Evolutionary conservation across 2,329 filamentous ascomycete species (phyloP), one percentile per base, ranked within the genome.

Genomic region (Diaporthe capsici): DNA sequence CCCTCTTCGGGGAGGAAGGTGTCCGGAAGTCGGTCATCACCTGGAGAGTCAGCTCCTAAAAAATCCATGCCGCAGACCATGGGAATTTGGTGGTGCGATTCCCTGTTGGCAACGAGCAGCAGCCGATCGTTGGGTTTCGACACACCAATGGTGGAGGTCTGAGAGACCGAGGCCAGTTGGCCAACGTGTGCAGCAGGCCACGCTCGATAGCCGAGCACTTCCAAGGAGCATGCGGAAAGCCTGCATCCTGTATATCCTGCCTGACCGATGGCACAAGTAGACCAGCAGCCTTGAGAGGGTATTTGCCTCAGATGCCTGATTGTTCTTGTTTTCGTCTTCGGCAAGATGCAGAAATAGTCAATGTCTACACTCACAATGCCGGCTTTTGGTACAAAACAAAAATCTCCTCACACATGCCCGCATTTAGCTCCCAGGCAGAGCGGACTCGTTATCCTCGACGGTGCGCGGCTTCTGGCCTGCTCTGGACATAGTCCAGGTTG

Each of bases 71-170:
- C 5, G 34, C 34, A 6, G 34, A 12, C 13, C 31, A 42, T 61
- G 57, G 57, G 57, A 25, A 25, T 42, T 42, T 60, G 57, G 4
- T 60, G 57, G 34, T 60, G 57, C 34, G 22, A 25, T 25, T 60
- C 34, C 57, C 2, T 15, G 22, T 10, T 15, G 42, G 34, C 28
- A 44, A 31, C 7, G 37, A 8, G 37, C 31, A 22, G 42, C 44
- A 22, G 42, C 37, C 47, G 60, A 67, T 65, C 72, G 72, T 49
- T 49, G 60, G 57, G 34, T 17, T 61, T 37, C 15, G 47, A 34
- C 15, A 34, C n/a, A 61, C 51, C 51, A 55, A 55, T 28, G 25
- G 51, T 2, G 31, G 22, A 8, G 31, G 22, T 13, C 31, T 37
- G 20, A 58, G 31, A 58, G 9, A 34, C 17, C 28, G 53, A 31